phyloP scores from a whole-genome alignment of 2,329 filamentous ascomycete genomes.

The Mollisiaceae sp. region DNA sequence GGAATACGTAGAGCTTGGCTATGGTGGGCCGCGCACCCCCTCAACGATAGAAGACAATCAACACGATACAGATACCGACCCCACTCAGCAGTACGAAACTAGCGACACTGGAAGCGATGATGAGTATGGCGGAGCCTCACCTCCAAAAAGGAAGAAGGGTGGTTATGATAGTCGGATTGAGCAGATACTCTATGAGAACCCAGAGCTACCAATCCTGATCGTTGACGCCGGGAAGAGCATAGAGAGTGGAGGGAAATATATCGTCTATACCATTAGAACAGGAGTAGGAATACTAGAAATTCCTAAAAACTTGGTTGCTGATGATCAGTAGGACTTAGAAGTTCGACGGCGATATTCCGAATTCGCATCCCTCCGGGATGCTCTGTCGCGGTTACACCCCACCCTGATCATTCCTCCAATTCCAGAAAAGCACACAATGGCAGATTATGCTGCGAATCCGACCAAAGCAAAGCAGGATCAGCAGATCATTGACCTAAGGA shows the following conservation, averaged over 20 bases:
- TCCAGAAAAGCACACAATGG: constrained; percentile 98
- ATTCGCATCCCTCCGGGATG: constrained; percentile 88
- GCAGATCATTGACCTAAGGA: constrained; percentile 93
- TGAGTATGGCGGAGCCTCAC: constrained; percentile 50
- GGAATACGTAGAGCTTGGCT: constrained; percentile 55
- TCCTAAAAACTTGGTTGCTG: constrained; percentile 23
- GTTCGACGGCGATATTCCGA: constrained; percentile 95
- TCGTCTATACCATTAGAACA: constrained; percentile 96
- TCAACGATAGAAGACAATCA: constrained; percentile 73
- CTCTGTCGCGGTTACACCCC: constrained; percentile 88
- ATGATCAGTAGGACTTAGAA: constrained; percentile 76
- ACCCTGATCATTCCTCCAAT: constrained; percentile 96
- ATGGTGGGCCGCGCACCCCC: constrained; percentile 50
- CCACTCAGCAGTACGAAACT: constrained; percentile 41
- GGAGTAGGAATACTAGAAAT: constrained; percentile 61
- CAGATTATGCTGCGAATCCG: constrained; percentile 96
- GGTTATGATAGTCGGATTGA: constrained; percentile 95
- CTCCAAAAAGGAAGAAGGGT: constrained; percentile 73
- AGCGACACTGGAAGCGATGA: constrained; percentile 56
- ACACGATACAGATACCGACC: constrained; percentile 43
- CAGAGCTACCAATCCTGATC: constrained; percentile 86
- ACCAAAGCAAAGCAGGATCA: constrained; percentile 98
- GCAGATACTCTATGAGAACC: constrained; percentile 96
- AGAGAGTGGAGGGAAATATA: constrained; percentile 90
- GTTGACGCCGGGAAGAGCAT: constrained; percentile 94